Conservation (phyloP, 1,284 basidiomycete species). For the Schizophyllum amplum region DNA sequence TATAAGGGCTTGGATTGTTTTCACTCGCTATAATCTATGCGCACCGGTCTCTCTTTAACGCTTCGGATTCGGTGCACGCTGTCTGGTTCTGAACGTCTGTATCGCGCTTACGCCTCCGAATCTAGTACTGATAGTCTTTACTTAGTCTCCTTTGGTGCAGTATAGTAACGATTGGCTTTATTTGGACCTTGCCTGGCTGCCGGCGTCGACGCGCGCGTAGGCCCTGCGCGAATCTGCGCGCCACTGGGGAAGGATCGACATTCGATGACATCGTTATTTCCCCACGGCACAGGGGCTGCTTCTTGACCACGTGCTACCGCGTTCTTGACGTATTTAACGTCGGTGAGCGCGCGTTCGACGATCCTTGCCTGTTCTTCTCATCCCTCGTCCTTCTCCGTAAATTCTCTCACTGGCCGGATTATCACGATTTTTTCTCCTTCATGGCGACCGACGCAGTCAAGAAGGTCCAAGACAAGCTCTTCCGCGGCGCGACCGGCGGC, state of each 20-base stretch:
- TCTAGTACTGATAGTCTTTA: too few species aligned
- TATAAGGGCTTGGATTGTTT: not conserved
- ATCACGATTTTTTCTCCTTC: not conserved
- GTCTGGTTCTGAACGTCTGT: too few species aligned
- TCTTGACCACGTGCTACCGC: not conserved
- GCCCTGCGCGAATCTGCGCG: too few species aligned
- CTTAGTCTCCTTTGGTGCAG: too few species aligned
- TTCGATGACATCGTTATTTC: too few species aligned
- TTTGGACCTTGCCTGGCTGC: too few species aligned
- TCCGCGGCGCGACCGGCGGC: conserved; percentile 30
- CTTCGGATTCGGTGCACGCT: too few species aligned
- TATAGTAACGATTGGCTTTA: too few species aligned
- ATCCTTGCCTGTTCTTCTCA: not conserved
- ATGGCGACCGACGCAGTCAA: conserved; percentile 32
- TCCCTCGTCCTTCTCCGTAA: not conserved
- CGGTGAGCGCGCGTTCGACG: not conserved
- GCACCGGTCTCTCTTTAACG: too few species aligned
- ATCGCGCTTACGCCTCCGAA: too few species aligned
- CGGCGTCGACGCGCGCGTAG: too few species aligned
- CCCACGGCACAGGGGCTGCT: not conserved
- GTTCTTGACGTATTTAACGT: not conserved
- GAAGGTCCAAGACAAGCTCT: conserved; percentile 73
- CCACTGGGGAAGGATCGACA: too few species aligned
- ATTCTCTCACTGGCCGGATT: not conserved
- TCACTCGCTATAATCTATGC: not conserved